Base-by-base conservation (phyloP, 1,284 basidiomycete species). In the Ustilago esculenta region DNA sequence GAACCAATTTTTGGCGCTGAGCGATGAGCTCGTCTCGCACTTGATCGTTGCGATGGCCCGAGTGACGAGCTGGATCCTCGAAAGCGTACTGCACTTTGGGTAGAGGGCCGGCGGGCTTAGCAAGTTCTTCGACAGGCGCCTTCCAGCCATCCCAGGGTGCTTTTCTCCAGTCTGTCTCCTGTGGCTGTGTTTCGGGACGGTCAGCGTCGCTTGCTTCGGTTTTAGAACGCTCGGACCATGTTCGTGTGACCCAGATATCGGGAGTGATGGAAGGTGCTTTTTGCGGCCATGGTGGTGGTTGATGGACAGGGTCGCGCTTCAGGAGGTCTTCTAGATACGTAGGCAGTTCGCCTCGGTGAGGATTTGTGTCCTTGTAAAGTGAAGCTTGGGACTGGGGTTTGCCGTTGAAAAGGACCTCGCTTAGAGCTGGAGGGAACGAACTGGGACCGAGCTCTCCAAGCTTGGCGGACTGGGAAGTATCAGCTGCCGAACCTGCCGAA, bases 1-100 rank as follows among this genome's bases (percentile, higher is more conserved):
- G 85, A 41, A 89, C 88, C 75, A 72, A 63, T 48, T 45, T 58
- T 45, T 76, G 75, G n/a, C 79, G 69, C 39, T 64, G 49, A 23
- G 55, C 55, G 4, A 75, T 42, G 14, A 77, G 35, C 33, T 61
- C 50, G 21, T 80, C 80, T 12, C 75, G 57, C 23, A 44, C 59
- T 10, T 37, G 35, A 21, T 79, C 60, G 37, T 55, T 60, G 41
- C 52, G 47, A 12, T 43, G 55, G 5, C 78, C 80, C 10, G 72
- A 76, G 37, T 70, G 69, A 2, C 51, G 49, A 2, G 41, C 42
- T 8, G 72, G 59, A 45, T 73, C 61, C 35, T 67, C 37, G 39
- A 81, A 81, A 10, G 49, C 34, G 36, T 57, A 52, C 42, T 81
- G 80, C 3, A 81, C 61, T 18, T 66, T 67, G 11, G 73, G 61